phyloP scores from a whole-genome alignment of 148 eudicot genomes.

The Rhododendron griersonianum region DNA sequence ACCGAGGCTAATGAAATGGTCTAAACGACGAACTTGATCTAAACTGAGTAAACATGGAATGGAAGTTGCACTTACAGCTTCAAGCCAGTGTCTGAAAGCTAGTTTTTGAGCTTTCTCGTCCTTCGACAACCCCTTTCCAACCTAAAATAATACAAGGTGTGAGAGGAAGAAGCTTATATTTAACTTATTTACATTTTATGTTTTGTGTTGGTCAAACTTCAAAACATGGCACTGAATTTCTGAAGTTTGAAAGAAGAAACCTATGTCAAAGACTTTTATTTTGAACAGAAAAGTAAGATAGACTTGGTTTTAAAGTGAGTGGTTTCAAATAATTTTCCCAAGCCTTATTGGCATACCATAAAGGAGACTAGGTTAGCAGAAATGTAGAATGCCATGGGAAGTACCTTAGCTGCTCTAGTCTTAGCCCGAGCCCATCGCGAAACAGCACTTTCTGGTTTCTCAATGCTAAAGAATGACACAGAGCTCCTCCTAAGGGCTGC shows the following conservation, averaged over 20 bases:
- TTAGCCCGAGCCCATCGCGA: conserved; percentile 31
- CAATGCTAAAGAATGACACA: conserved; percentile 17
- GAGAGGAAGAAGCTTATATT: background rate
- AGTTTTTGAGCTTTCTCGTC: conserved; percentile 29
- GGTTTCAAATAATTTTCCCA: background rate
- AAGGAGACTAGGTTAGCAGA: background rate
- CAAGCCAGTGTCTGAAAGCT: conserved; percentile 28
- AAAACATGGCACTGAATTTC: conserved; percentile 1
- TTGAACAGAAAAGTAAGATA: background rate
- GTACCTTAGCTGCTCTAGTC: conserved; percentile 27
- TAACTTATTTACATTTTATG: background rate
- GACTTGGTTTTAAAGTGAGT: background rate
- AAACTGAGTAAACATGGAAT: background rate
- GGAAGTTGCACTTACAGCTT: conserved; percentile 28
- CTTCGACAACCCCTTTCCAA: conserved; percentile 33
- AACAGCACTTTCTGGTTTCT: conserved; percentile 20
- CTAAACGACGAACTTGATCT: background rate
- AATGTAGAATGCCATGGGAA: background rate
- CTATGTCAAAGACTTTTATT: background rate
- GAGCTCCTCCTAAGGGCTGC: conserved; percentile 18
- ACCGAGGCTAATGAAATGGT: background rate
- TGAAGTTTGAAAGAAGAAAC: background rate
- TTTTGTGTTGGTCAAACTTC: conserved; percentile 6
- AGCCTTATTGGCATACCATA: background rate
- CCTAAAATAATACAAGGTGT: conserved; percentile 7